Base-by-base conservation (phyloP, 208 protist species). In the Trypanosoma rangeli region DNA sequence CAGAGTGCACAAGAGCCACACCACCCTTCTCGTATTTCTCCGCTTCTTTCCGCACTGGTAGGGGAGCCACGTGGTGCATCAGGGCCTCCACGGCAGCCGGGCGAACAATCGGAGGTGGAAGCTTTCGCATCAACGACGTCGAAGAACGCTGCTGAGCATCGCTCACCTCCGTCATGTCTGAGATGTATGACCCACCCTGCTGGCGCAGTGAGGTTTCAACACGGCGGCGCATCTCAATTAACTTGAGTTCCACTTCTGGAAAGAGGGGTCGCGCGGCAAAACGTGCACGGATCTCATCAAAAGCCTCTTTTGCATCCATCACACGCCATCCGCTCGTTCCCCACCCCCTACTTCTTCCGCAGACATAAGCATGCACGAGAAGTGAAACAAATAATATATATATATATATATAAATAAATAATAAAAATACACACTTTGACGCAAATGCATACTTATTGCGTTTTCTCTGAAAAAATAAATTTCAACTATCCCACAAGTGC, bases 241-340 rank as follows among this genome's bases (percentile, higher is more conserved):
- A 33, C 26, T 64, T 58, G n/a, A 22, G 5, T 39, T 53, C 44
- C 57, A 64, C 31, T 33, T 73, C 68, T n/a, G 18, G 9, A 49
- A 73, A 73, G 1, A 39, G 57, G 5, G 68, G 56, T 24, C 20
- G 48, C 15, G 13, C 33, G 37, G 59, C 16, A 54, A 73, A 73
- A 49, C 24, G 57, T 3, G 48, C 50, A 58, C 60, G 57, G 57
- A 73, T 64, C n/a, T 73, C 60, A 56, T 63, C 57, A 65, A 73
- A 73, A 10, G 26, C 37, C 5, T 73, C 9, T 16, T 49, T 70
- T 7, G 20, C 24, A 31, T 70, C 64, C 64, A 70, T 70, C 15
- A 10, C 31, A n/a, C n/a, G 24, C 24, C 52, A 29, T n/a, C 39
- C 24, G 16, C 12, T 5, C n/a, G 0, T 5, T 33, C 48, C 16